Evolutionary conservation across 75 land plant species (phyloP).

Genomic region (Selaginella tamariscina): DNA sequence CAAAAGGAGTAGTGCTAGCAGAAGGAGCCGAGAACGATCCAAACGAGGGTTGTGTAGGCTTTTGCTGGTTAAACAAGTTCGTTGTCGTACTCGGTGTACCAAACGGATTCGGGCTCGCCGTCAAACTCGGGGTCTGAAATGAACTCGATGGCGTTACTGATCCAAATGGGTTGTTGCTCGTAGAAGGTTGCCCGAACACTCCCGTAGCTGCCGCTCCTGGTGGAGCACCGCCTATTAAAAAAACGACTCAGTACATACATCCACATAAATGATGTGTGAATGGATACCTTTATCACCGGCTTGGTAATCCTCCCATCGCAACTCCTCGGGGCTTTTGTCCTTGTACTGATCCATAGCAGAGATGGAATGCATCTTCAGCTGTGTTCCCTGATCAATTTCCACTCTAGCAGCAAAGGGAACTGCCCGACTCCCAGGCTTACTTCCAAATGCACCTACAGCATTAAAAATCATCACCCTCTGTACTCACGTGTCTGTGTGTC

Average conservation of each 20-base stretch:
- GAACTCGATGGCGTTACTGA: no score
- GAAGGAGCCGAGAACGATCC: no score
- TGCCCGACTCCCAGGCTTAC: slow-evolving; percentile 67
- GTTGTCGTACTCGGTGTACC: neutral
- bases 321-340: slow-evolving; percentile 81
- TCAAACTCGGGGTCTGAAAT: neutral
- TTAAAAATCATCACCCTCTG: no score
- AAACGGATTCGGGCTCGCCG: neutral
- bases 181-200: neutral
- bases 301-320: slow-evolving; percentile 96
- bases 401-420: slow-evolving; percentile 52
- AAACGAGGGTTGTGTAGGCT: no score
- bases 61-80: neutral
- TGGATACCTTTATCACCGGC: slow-evolving; percentile 76
- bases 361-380: slow-evolving; percentile 78
- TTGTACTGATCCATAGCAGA: slow-evolving; percentile 97
- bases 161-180: neutral
- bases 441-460: slow-evolving; percentile 38
- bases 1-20: no score
- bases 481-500: no score
- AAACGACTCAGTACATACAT: neutral
- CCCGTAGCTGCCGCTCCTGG: neutral
- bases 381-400: slow-evolving; percentile 43
- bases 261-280: neutral
- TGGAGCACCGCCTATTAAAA: neutral